Percentiles rank a stretch among this genome's conserved stretches.
These are phyloP conservation scores for Blastocladiella britannica DNA, from an alignment of 192 early-diverging fungal genomes.

Conservation along the genomic window DNA sequence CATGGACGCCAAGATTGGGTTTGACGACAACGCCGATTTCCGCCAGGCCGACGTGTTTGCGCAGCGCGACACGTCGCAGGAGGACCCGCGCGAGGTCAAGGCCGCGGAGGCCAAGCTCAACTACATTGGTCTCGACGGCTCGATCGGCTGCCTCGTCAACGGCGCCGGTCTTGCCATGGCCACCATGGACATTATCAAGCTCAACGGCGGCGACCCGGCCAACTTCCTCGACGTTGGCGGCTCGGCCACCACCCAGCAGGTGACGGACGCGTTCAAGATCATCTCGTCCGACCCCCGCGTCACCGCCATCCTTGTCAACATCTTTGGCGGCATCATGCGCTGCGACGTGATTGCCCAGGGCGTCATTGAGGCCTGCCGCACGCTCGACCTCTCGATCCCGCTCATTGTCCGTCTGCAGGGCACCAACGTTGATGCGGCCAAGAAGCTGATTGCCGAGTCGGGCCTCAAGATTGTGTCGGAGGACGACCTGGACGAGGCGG, in stretches of 20 bases:
- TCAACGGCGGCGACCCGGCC: slow-evolving; percentile 93
- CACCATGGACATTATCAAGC: slow-evolving; percentile 99
- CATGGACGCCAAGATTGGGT: slow-evolving; percentile 99
- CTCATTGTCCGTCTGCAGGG: slow-evolving; percentile 92
- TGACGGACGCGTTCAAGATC: slow-evolving; percentile 97
- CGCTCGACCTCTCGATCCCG: slow-evolving; percentile 81
- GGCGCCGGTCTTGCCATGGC: slow-evolving; percentile 98
- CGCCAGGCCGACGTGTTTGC: slow-evolving; percentile 75
- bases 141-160: slow-evolving; percentile 94
- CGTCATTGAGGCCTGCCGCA: slow-evolving; percentile 83
- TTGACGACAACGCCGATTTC: slow-evolving; percentile 98
- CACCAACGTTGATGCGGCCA: slow-evolving; percentile 70
- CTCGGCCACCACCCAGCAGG: slow-evolving; percentile 80
- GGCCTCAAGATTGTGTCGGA: slow-evolving; percentile 78
- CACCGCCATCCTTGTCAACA: slow-evolving; percentile 95
- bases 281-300: slow-evolving; percentile 93
- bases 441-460: slow-evolving; percentile 77
- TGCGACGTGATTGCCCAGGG: slow-evolving; percentile 97
- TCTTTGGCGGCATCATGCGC: slow-evolving; percentile 99
- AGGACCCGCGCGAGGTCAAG: slow-evolving; percentile 91
- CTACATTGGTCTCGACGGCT: slow-evolving; percentile 98
- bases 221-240: slow-evolving; percentile 99
- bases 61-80: slow-evolving; percentile 81
- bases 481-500: slow-evolving; percentile 92
- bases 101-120: slow-evolving; percentile 94